Evolutionary conservation across 1,284 basidiomycete species (phyloP).

Genomic region (Porodaedalea pini): DNA sequence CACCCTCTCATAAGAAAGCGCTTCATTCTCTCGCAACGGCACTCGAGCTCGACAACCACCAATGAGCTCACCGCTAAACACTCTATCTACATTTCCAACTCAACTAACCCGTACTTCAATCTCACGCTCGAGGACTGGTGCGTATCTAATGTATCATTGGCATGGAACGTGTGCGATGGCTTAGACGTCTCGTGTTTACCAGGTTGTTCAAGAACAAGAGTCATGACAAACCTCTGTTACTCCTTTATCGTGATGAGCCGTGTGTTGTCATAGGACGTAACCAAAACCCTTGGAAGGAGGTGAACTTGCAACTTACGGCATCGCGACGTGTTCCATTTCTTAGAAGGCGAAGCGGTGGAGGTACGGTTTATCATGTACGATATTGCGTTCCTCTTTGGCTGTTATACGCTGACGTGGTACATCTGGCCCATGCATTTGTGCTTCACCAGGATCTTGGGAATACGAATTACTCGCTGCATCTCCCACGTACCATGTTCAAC

Average conservation of each 20-base stretch:
- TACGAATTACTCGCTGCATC: constrained; percentile 94
- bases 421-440: background rate
- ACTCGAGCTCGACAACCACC: background rate
- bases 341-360: constrained; percentile 90
- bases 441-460: constrained; percentile 85
- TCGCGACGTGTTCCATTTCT: constrained; percentile 71
- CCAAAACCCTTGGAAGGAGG: constrained; percentile 98
- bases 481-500: constrained; percentile 80
- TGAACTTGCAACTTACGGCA: constrained; percentile 63
- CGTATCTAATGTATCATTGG: constrained; percentile 28
- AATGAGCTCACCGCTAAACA: constrained; percentile 33
- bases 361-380: constrained; percentile 94
- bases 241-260: constrained; percentile 86
- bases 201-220: constrained; percentile 85
- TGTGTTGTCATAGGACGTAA: constrained; percentile 96
- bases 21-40: background rate
- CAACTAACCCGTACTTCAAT: constrained; percentile 89
- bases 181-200: background rate
- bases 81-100: constrained; percentile 79
- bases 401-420: background rate
- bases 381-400: background rate
- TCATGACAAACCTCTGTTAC: constrained; percentile 65
- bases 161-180: constrained; percentile 3
- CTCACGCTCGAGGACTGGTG: constrained; percentile 92
- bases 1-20: background rate